Base-by-base conservation (phyloP, 345 rosid genomes). In the Melaleuca quinquenervia region DNA sequence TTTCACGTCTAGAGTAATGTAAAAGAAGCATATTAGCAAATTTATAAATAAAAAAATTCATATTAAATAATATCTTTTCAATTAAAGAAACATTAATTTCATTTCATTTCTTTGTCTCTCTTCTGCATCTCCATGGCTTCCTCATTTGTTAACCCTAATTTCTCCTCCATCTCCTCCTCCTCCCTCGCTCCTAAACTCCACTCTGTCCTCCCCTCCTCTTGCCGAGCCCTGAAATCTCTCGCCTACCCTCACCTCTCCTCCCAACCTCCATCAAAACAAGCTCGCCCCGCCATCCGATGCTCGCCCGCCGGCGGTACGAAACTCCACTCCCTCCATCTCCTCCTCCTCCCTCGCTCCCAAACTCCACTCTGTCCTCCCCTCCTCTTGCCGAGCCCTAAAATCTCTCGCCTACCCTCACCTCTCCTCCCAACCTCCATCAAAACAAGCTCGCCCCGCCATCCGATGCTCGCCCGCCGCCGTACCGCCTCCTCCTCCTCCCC, bases 191-290 rank as follows among this genome's bases (percentile, higher is more conserved):
- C 82, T 60, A 56, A 80, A 53, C 85, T 64, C 89, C 84, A 22
- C 80, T 84, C 86, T 82, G 76, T 74, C 88, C 11, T 21, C 26
- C 50, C n/a, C n/a, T n/a, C 41, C 82, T 8, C 51, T 36, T 5
- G 87, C 56, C 22, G 21, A 10, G 8, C 44, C 1, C 22, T 44
- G 21, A 29, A 56, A 14, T 62, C 45, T 87, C 53, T n/a, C 87
- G 86, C 90, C 96, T 95, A 3, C 97, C 99, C 0, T 89, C 89
- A 0, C 95, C 94, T 90, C 84, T 94, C 85, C 96, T 98, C 50
- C 76, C 45, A 15, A 3, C 20, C 45, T 64, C 76, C 76, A 41
- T 44, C 1, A 9, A 32, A 56, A 54, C 88, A 21, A 5, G 21
- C 78, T n/a, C n/a, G n/a, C n/a, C n/a, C 45, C 76, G 44, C 53